phyloP scores from a whole-genome alignment of 1,284 basidiomycete genomes.

The Bjerkandera adusta region DNA sequence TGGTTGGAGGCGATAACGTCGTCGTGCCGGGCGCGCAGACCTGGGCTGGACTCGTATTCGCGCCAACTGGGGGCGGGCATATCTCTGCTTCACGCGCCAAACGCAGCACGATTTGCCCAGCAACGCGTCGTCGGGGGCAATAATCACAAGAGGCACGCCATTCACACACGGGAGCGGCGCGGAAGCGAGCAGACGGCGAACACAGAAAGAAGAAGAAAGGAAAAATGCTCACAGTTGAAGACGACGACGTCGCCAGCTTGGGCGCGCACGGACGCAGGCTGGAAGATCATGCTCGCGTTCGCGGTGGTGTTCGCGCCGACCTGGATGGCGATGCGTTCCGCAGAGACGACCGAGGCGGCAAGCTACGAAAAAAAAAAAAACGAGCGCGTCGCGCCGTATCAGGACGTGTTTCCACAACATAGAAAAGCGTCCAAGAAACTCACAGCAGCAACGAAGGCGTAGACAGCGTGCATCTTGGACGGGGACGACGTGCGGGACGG shows the following conservation, averaged over 20 bases:
- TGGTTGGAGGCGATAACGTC: no score
- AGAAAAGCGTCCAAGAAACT: conserved; percentile 11
- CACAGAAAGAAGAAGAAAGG: not conserved
- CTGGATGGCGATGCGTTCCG: conserved; percentile 41
- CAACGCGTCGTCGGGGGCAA: no score
- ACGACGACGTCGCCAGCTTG: conserved; percentile 44
- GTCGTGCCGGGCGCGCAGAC: no score
- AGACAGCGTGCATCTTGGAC: conserved; percentile 18
- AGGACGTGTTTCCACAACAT: not conserved
- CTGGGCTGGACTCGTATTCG: no score
- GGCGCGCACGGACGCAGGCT: conserved; percentile 45
- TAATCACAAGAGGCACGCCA: no score
- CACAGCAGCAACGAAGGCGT: conserved; percentile 18
- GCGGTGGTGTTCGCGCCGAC: conserved; percentile 46
- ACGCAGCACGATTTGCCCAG: no score
- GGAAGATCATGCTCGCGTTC: conserved; percentile 43
- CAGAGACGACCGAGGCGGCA: conserved; percentile 23
- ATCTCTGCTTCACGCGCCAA: no score
- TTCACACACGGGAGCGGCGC: not conserved
- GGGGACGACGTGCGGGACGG: not conserved
- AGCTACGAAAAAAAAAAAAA: conserved; percentile 16
- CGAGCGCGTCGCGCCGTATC: not conserved
- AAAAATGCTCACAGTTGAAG: conserved; percentile 49
- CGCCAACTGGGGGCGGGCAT: no score
- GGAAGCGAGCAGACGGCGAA: not conserved